Conservation (phyloP, 2,329 filamentous ascomycete species). For the Paracoccidioides lutzii region DNA sequence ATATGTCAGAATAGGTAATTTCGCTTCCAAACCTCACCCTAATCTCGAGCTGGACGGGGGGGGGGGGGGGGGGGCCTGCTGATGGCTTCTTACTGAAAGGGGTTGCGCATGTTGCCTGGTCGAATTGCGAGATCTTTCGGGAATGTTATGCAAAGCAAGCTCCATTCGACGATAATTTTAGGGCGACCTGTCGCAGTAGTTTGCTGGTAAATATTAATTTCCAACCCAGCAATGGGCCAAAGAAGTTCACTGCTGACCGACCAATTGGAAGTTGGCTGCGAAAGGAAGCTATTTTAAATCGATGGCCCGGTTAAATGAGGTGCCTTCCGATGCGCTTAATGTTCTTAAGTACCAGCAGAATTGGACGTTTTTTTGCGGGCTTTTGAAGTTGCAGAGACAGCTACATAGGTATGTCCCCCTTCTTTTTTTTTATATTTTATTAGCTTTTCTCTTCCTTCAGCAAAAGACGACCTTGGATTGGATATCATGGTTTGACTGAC, state of each 20-base stretch:
- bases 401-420: slow-evolving; percentile 26
- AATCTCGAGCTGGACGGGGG: not conserved
- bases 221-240: not conserved
- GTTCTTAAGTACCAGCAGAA: slow-evolving; percentile 63
- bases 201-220: slow-evolving; percentile 36
- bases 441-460: not conserved
- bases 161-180: slow-evolving; percentile 66
- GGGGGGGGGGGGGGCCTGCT: too few species aligned
- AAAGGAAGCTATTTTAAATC: slow-evolving; percentile 61
- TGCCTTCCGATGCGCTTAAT: slow-evolving; percentile 51
- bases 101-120: slow-evolving; percentile 41
- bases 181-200: slow-evolving; percentile 58
- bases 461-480: slow-evolving; percentile 6
- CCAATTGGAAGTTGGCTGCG: slow-evolving; percentile 38
- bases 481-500: slow-evolving; percentile 7
- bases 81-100: slow-evolving; percentile 30
- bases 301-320: slow-evolving; percentile 43
- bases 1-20: slow-evolving; percentile 60
- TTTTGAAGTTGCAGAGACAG: slow-evolving; percentile 30
- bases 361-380: slow-evolving; percentile 30
- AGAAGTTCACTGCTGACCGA: slow-evolving; percentile 3
- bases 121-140: slow-evolving; percentile 59
- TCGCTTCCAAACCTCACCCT: not conserved
- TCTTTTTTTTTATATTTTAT: not conserved
- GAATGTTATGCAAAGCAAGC: slow-evolving; percentile 53